Conservation (phyloP, 2,329 filamentous ascomycete genomes). For the Falciphora oryzae region DNA sequence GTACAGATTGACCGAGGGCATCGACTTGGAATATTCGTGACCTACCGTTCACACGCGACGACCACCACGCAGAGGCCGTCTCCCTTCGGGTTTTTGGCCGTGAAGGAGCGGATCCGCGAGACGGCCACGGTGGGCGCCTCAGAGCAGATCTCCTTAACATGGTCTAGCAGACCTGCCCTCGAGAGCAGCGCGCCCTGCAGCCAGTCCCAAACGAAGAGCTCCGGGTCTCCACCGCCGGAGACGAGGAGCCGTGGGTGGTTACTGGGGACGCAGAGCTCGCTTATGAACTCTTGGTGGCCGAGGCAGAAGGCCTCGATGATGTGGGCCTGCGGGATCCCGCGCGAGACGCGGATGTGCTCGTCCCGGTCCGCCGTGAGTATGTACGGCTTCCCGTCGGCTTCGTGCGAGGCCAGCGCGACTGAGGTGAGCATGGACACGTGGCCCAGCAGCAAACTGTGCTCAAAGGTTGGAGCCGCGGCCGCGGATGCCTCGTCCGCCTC, state of each 20-base stretch:
- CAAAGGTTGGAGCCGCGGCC: slow-evolving; percentile 46
- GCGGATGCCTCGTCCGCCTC: slow-evolving; percentile 22
- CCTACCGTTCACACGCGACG: slow-evolving; percentile 40
- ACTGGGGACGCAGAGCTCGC: slow-evolving; percentile 57
- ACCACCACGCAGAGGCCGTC: slow-evolving; percentile 27
- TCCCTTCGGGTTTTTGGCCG: slow-evolving; percentile 12
- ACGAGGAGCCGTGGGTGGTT: slow-evolving; percentile 51
- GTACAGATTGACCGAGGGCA: slow-evolving; percentile 14
- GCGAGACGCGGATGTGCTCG: slow-evolving; percentile 80
- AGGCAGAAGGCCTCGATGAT: slow-evolving; percentile 87
- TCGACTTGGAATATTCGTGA: slow-evolving; percentile 15
- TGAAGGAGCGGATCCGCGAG: slow-evolving; percentile 33
- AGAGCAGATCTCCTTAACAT: slow-evolving; percentile 31
- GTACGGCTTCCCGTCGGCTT: slow-evolving; percentile 33
- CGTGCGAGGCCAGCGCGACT: slow-evolving; percentile 48
- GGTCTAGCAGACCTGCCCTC: slow-evolving; percentile 45
- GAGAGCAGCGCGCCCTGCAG: slow-evolving; percentile 45
- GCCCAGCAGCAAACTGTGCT: slow-evolving; percentile 74
- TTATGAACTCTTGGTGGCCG: slow-evolving; percentile 82
- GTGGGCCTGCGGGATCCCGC: slow-evolving; percentile 75
- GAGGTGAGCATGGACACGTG: slow-evolving; percentile 95
- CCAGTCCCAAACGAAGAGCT: slow-evolving; percentile 83
- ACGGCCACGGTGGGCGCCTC: slow-evolving; percentile 41
- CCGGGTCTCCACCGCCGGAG: slow-evolving; percentile 80
- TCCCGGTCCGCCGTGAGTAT: slow-evolving; percentile 53